Evolutionary conservation across 179 eudicot genomes (phyloP).

Genomic region (Silene vulgaris): DNA sequence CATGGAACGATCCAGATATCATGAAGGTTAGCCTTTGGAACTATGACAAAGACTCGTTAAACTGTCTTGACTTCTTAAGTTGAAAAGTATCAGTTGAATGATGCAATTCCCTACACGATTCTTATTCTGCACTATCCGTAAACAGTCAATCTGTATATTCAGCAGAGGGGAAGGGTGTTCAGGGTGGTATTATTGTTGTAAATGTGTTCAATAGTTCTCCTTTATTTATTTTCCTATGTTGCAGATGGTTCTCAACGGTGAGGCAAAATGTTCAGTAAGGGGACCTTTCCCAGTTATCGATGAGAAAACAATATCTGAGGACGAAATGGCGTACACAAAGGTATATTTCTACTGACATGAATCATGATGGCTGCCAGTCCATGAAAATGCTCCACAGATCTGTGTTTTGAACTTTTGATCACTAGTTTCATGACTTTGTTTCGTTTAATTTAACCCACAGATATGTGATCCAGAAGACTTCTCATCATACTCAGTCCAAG

Average conservation of each 20-base stretch:
- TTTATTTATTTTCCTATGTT: neutral
- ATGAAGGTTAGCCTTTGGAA: conserved; percentile 48
- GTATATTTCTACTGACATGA: conserved; percentile 17
- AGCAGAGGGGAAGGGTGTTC: neutral
- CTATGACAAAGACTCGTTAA: neutral
- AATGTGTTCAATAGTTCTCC: neutral
- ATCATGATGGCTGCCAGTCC: neutral
- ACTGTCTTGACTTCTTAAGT: neutral
- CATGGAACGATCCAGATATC: conserved; percentile 85
- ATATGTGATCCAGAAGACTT: conserved; percentile 24
- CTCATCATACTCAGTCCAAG: conserved; percentile 17
- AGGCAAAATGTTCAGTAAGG: conserved; percentile 61
- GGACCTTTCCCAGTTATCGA: conserved; percentile 43
- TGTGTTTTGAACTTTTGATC: neutral
- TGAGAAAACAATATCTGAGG: conserved; percentile 58
- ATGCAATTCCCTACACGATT: neutral
- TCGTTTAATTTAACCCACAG: conserved; percentile 19
- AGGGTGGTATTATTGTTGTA: neutral
- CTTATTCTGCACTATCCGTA: neutral
- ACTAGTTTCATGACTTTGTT: conserved; percentile 18
- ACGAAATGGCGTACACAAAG: conserved; percentile 37
- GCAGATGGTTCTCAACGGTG: conserved; percentile 87
- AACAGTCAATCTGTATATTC: neutral
- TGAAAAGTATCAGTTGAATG: neutral
- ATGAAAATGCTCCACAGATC: neutral